Evolutionary conservation across 805 yeast genomes (phyloP).

Genomic region (Wickerhamomyces queroliae): DNA sequence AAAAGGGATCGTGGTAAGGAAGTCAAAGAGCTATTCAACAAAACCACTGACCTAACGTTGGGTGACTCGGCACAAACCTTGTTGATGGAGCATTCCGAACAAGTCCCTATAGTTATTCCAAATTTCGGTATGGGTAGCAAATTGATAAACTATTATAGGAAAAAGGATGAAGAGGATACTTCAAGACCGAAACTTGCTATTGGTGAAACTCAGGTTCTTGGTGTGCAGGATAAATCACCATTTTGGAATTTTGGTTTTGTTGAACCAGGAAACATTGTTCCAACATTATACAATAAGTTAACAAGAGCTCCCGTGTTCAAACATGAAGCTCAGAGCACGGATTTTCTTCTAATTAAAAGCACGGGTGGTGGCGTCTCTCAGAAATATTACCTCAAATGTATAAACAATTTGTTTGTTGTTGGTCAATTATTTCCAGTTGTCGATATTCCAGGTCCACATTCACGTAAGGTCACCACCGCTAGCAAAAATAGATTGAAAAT

Average conservation of each 20-base stretch:
- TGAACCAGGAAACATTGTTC: constrained; percentile 89
- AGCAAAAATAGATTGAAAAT: constrained; percentile 86
- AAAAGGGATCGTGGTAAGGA: constrained; percentile 88
- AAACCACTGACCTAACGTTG: constrained; percentile 68
- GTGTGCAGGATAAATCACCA: constrained; percentile 94
- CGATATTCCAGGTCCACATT: constrained; percentile 96
- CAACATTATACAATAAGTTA: constrained; percentile 89
- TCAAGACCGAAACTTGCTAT: constrained; percentile 81
- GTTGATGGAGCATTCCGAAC: constrained; percentile 86
- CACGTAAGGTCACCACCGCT: constrained; percentile 91
- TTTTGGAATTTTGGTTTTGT: constrained; percentile 99
- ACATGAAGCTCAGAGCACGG: constrained; percentile 75
- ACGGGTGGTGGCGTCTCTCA: constrained; percentile 71
- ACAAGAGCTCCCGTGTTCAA: constrained; percentile 87
- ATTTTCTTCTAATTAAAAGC: constrained; percentile 74
- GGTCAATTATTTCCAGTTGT: constrained; percentile 93
- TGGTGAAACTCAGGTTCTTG: constrained; percentile 94
- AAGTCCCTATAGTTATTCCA: constrained; percentile 73
- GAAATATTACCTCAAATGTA: constrained; percentile 59
- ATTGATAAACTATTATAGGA: constrained; percentile 87
- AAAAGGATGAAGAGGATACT: constrained; percentile 71
- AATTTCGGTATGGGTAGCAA: constrained; percentile 96
- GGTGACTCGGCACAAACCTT: constrained; percentile 80
- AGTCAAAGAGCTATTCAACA: constrained; percentile 63
- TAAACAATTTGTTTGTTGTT: constrained; percentile 74